Evolutionary conservation across 2,329 filamentous ascomycete genomes (phyloP).

Genomic region (Fusarium fracticaudum): DNA sequence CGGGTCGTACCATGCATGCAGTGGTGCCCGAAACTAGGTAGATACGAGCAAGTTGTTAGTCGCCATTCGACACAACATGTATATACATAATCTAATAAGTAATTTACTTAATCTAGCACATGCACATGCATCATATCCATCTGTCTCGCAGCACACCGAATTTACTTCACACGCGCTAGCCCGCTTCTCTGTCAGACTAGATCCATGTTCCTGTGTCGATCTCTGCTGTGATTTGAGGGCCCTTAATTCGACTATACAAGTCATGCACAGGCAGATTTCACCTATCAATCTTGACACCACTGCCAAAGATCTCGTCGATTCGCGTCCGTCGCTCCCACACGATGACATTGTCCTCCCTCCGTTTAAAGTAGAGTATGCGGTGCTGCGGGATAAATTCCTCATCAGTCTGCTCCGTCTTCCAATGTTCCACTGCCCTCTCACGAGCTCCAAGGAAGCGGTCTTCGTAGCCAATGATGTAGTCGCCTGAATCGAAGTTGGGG

Average conservation of each 20-base stretch:
- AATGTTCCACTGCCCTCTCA: constrained; percentile 63
- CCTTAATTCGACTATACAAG: constrained; percentile 1
- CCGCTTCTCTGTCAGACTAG: not conserved
- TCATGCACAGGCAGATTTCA: not conserved
- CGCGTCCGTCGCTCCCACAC: constrained; percentile 67
- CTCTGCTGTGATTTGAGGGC: constrained; percentile 11
- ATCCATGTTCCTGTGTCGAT: constrained; percentile 5
- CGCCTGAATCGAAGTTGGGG: constrained; percentile 58
- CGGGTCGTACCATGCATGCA: constrained; percentile 2
- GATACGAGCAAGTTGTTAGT: not conserved
- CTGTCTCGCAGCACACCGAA: constrained; percentile 10
- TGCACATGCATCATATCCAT: not conserved
- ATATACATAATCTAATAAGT: not conserved
- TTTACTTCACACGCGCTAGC: constrained; percentile 10
- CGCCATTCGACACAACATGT: not conserved
- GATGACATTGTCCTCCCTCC: constrained; percentile 58
- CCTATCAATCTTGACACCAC: constrained; percentile 49
- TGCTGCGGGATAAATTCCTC: constrained; percentile 75
- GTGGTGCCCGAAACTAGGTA: not conserved
- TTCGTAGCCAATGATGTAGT: constrained; percentile 69
- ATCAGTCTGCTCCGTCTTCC: constrained; percentile 70
- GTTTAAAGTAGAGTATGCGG: constrained; percentile 69
- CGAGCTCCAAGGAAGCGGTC: constrained; percentile 66
- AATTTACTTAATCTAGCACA: not conserved
- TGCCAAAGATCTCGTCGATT: constrained; percentile 66